Percentiles rank a stretch among this genome's conserved stretches.
Conservation (phyloP, 2,329 filamentous ascomycete species). For the Truncatella angustata region DNA sequence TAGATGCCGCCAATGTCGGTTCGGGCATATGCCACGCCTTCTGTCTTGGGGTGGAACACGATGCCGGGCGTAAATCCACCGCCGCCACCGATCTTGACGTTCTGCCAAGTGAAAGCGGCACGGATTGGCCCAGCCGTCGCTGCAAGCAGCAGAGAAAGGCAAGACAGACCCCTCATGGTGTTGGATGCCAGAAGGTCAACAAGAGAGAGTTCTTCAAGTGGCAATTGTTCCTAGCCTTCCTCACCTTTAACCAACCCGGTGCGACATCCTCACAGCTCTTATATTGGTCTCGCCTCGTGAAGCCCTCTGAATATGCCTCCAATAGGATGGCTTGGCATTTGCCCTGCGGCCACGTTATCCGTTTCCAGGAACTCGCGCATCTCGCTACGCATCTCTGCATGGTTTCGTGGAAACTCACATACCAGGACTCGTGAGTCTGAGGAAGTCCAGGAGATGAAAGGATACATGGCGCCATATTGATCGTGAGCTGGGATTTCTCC, state of each 20-base stretch:
- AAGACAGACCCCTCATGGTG: slow-evolving; percentile 8
- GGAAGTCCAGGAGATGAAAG: neutral
- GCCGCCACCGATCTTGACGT: slow-evolving; percentile 52
- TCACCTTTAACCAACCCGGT: neutral
- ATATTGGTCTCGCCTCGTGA: neutral
- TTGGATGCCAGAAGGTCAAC: neutral
- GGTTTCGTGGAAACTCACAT: neutral
- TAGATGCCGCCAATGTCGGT: slow-evolving; percentile 59
- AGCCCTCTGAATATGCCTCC: slow-evolving; percentile 1
- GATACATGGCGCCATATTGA: neutral
- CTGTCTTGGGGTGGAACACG: slow-evolving; percentile 51
- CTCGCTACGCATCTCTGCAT: neutral
- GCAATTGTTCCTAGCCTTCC: neutral
- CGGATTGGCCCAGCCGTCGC: slow-evolving; percentile 22
- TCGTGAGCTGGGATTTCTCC: slow-evolving; percentile 7
- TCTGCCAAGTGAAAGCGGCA: slow-evolving; percentile 43
- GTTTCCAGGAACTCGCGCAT: neutral
- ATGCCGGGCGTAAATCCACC: slow-evolving; percentile 57
- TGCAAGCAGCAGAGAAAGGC: slow-evolving; percentile 11
- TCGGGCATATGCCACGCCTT: slow-evolving; percentile 53
- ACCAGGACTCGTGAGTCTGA: neutral
- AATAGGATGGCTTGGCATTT: neutral
- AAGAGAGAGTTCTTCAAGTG: neutral
- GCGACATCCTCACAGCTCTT: neutral
- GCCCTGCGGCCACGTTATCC: neutral